A percentile compares a stretch with the other conserved stretches of the same genome.
phyloP scores from a whole-genome alignment of 169 alveolate species.

The Plasmodium vinckei region DNA sequence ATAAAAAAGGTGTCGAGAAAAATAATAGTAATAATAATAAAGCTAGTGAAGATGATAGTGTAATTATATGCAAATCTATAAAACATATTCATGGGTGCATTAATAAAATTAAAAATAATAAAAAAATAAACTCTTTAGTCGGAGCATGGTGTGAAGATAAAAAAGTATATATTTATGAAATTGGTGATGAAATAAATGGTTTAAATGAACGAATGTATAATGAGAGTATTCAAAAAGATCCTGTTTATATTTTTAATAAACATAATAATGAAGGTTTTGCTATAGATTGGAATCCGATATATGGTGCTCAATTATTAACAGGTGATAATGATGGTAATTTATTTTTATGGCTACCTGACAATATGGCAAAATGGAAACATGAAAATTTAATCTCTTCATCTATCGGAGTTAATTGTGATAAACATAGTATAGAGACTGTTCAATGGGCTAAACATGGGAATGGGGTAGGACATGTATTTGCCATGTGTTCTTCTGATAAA shows the following conservation, averaged over 20 bases:
- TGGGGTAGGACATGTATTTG: constrained; percentile 76
- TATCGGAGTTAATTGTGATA: background rate
- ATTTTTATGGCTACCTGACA: constrained; percentile 80
- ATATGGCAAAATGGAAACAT: constrained; percentile 32
- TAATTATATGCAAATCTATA: constrained; percentile 39
- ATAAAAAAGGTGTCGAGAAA: constrained; percentile 2
- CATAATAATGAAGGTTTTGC: constrained; percentile 86
- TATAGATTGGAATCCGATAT: constrained; percentile 81
- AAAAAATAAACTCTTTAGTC: constrained; percentile 55
- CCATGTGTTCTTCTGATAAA: constrained; percentile 82
- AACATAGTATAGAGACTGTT: constrained; percentile 79
- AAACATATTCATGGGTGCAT: constrained; percentile 49
- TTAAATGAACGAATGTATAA: constrained; percentile 28
- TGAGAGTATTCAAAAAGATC: constrained; percentile 18
- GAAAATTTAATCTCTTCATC: background rate
- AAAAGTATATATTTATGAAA: constrained; percentile 52
- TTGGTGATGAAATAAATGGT: constrained; percentile 35
- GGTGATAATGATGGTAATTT: constrained; percentile 83
- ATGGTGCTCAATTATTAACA: constrained; percentile 81
- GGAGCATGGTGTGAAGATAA: constrained; percentile 73
- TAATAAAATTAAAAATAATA: constrained; percentile 34
- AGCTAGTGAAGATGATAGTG: background rate
- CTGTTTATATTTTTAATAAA: constrained; percentile 42
- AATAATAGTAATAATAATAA: background rate
- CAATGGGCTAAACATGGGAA: constrained; percentile 81